These are phyloP conservation scores for Ganoderma sp. DNA, from an alignment of 1,284 basidiomycete species.

Conservation along the genomic window DNA sequence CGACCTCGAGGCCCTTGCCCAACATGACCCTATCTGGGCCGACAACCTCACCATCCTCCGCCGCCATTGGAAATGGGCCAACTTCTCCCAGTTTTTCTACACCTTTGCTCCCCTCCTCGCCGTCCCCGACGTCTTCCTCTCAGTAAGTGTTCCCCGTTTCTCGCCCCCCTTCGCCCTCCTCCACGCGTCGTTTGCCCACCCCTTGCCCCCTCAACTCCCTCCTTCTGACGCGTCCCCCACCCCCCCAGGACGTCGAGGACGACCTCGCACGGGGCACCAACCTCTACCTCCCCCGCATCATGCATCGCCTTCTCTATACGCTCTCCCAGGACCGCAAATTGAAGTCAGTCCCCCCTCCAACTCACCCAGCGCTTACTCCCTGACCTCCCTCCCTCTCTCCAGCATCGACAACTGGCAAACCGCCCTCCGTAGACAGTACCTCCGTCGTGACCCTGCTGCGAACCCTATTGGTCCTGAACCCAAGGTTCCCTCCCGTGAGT, in stretches of 20 bases:
- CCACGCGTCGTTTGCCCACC: slow-evolving; percentile 17
- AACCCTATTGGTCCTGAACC: slow-evolving; percentile 73
- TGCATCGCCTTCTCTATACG: slow-evolving; percentile 72
- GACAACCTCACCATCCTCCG: slow-evolving; percentile 55
- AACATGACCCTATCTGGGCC: slow-evolving; percentile 41
- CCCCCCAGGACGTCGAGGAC: slow-evolving; percentile 71
- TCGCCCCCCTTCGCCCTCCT: slow-evolving; percentile 21
- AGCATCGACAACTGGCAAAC: slow-evolving; percentile 81
- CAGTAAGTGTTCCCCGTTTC: slow-evolving; percentile 51
- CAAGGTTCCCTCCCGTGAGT: slow-evolving; percentile 32
- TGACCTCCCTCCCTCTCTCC: slow-evolving; percentile 25
- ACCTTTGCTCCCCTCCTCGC: slow-evolving; percentile 73
- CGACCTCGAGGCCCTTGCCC: slow-evolving; percentile 33
- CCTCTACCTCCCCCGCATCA: slow-evolving; percentile 69
- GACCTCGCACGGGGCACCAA: slow-evolving; percentile 69
- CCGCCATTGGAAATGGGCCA: slow-evolving; percentile 84
- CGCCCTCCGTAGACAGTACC: slow-evolving; percentile 72
- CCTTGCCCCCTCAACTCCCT: slow-evolving; percentile 12
- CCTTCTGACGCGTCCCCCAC: slow-evolving; percentile 27
- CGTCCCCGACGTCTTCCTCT: slow-evolving; percentile 66
- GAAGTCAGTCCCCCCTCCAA: slow-evolving; percentile 55
- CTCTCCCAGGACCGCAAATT: slow-evolving; percentile 83
- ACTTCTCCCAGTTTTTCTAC: slow-evolving; percentile 80
- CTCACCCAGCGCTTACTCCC: slow-evolving; percentile 24
- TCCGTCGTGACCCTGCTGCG: slow-evolving; percentile 66